These are phyloP conservation scores for Hypoxylon cercidicola DNA, from an alignment of 495 filamentous ascomycete species.

Conservation along the genomic window DNA sequence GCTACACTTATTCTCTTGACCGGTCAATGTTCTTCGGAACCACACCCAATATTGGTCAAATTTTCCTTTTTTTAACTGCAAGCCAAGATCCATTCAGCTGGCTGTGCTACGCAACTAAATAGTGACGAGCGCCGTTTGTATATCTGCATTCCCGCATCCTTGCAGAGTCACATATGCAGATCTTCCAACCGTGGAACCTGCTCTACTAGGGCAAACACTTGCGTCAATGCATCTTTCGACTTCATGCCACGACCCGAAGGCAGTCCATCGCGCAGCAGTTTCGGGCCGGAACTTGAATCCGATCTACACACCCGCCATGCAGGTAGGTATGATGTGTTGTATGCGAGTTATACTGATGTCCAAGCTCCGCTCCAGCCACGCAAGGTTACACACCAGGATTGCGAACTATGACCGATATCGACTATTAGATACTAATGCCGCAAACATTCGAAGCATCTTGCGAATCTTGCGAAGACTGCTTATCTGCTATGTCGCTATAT, in stretches of 20 bases:
- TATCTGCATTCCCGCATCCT: slow-evolving; percentile 29
- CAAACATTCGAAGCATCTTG: slow-evolving; percentile 6
- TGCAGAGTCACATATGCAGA: slow-evolving; percentile 31
- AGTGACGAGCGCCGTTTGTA: slow-evolving; percentile 13
- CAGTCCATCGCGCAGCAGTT: slow-evolving; percentile 21
- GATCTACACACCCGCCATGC: slow-evolving; percentile 36
- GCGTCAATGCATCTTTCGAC: slow-evolving; percentile 24
- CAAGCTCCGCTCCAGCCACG: slow-evolving; percentile 21
- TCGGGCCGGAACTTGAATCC: slow-evolving; percentile 35
- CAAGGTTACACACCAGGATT: slow-evolving; percentile 22
- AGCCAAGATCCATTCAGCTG: slow-evolving; percentile 23
- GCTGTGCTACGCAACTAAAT: slow-evolving; percentile 27
- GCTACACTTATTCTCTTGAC: slow-evolving; percentile 25
- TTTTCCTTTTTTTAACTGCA: slow-evolving; percentile 25
- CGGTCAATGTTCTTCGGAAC: slow-evolving; percentile 9
- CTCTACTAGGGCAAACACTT: slow-evolving; percentile 18
- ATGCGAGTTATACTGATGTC: slow-evolving; percentile 21
- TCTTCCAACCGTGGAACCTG: slow-evolving; percentile 22
- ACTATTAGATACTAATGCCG: not conserved
- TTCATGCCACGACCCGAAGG: slow-evolving; percentile 28
- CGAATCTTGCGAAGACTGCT: slow-evolving; percentile 6
- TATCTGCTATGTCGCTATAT: slow-evolving; percentile 11
- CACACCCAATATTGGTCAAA: slow-evolving; percentile 19
- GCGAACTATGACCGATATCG: slow-evolving; percentile 8
- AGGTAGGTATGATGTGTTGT: slow-evolving; percentile 37